Evolutionary conservation across 805 yeast genomes (phyloP).

Genomic region (Ogataea nakhonphanomensis): DNA sequence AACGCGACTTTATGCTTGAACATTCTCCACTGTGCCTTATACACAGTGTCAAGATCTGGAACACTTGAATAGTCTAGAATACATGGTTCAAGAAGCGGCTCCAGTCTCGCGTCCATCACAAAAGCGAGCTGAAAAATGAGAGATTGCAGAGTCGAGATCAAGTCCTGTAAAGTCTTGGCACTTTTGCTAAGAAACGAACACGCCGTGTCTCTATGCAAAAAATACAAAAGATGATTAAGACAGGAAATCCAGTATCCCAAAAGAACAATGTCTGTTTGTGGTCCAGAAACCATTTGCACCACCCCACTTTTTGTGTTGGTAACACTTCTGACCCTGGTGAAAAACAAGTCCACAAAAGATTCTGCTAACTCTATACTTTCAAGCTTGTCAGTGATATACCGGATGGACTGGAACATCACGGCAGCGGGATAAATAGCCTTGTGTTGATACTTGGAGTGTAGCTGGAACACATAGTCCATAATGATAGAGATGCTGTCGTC

Average conservation of each 20-base stretch:
- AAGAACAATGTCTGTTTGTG: constrained; percentile 56
- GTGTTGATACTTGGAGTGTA: constrained; percentile 45
- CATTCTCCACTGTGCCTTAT: constrained; percentile 64
- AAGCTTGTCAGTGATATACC: constrained; percentile 60
- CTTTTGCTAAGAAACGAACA: constrained; percentile 46
- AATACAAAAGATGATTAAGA: constrained; percentile 71
- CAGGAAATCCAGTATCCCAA: constrained; percentile 89
- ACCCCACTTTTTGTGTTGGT: constrained; percentile 61
- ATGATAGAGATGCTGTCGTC: constrained; percentile 53
- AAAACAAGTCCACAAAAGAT: constrained; percentile 55
- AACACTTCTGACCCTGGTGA: constrained; percentile 57
- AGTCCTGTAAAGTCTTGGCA: constrained; percentile 59
- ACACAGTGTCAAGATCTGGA: constrained; percentile 75
- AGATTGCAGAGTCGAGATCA: constrained; percentile 53
- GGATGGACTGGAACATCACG: constrained; percentile 61
- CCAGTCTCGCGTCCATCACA: constrained; percentile 60
- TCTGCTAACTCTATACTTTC: constrained; percentile 55
- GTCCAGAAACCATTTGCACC: constrained; percentile 27
- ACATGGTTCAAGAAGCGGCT: constrained; percentile 58
- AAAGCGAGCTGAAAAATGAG: constrained; percentile 63
- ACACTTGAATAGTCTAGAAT: constrained; percentile 74
- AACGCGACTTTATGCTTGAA: constrained; percentile 42
- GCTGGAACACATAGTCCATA: constrained; percentile 44
- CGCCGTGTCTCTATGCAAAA: constrained; percentile 62
- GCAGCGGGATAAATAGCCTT: constrained; percentile 64